Conservation (phyloP, 306 rosid genomes). For the Neltuma alba region DNA sequence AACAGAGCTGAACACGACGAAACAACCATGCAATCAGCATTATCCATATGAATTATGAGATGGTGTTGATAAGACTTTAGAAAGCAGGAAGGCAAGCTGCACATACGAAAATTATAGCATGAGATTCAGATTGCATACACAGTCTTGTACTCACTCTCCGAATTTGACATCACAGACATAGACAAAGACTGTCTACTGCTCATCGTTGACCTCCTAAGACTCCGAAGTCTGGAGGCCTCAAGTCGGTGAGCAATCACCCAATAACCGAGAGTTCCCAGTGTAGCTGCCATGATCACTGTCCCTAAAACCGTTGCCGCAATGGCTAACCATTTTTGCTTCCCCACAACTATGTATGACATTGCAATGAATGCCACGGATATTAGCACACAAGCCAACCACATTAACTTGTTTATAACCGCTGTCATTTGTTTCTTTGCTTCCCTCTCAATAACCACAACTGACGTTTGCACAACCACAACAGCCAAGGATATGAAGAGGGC, state of each 20-base stretch:
- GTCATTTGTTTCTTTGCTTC: constrained; percentile 66
- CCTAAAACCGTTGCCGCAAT: constrained; percentile 69
- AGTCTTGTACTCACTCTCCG: constrained; percentile 61
- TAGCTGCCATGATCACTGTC: constrained; percentile 72
- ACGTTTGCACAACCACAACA: constrained; percentile 86
- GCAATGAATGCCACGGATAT: constrained; percentile 80
- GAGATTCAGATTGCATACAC: constrained; percentile 70
- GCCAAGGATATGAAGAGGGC: constrained; percentile 87
- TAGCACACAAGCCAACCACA: constrained; percentile 84
- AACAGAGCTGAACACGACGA: background rate
- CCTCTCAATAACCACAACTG: constrained; percentile 70
- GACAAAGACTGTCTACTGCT: constrained; percentile 59
- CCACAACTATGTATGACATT: constrained; percentile 74
- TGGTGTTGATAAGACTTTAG: background rate
- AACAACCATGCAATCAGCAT: background rate
- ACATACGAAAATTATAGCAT: constrained; percentile 14
- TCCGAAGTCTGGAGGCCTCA: constrained; percentile 59
- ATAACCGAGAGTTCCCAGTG: constrained; percentile 73
- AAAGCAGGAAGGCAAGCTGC: background rate
- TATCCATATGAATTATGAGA: background rate
- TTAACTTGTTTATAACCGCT: constrained; percentile 74
- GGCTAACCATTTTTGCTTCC: constrained; percentile 63
- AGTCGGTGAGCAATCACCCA: constrained; percentile 68
- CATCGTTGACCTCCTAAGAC: constrained; percentile 56
- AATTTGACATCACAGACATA: constrained; percentile 57